These are phyloP conservation scores for Solanum chmielewskii DNA, from an alignment of 257 asterid species.

Conservation along the genomic window DNA sequence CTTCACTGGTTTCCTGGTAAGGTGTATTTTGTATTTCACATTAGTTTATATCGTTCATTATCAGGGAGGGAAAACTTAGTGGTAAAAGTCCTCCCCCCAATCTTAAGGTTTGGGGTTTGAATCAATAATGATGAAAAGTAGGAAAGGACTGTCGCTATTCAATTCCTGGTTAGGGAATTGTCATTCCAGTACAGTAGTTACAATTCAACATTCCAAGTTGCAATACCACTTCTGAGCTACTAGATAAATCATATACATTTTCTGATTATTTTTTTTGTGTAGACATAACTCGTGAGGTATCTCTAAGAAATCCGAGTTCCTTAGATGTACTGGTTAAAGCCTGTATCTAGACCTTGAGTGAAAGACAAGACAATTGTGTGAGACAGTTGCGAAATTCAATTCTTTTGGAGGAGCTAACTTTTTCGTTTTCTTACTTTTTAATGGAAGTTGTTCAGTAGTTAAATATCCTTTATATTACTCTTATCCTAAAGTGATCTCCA, in stretches of 20 bases:
- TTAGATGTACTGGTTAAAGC: background rate
- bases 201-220: background rate
- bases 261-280: background rate
- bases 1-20: conserved; percentile 82
- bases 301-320: background rate
- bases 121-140: background rate
- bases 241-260: background rate
- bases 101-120: background rate
- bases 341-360: background rate
- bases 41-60: background rate
- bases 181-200: background rate
- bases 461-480: background rate
- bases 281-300: background rate
- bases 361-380: background rate
- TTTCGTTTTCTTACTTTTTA: background rate
- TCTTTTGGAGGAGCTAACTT: background rate
- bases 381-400: background rate
- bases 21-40: conserved; percentile 1
- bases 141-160: background rate
- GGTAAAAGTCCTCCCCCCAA: background rate
- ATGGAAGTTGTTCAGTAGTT: background rate
- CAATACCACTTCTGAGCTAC: background rate
- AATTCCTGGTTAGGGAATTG: background rate
- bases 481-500: background rate
- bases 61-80: background rate